These are phyloP conservation scores for Bipolaris zeicola DNA, from an alignment of 2,329 filamentous ascomycete species.

Conservation along the genomic window DNA sequence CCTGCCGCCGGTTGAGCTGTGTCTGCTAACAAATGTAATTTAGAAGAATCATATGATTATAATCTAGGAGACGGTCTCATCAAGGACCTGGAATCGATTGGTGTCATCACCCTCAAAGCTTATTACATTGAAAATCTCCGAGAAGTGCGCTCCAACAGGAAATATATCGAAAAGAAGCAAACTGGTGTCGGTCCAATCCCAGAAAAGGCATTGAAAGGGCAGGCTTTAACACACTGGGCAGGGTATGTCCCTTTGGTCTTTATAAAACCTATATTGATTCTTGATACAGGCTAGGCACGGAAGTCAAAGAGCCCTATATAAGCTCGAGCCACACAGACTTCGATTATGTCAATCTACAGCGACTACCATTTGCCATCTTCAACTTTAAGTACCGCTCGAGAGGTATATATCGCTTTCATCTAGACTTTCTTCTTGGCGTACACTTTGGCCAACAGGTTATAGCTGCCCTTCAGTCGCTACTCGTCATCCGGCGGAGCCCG, in stretches of 20 bases:
- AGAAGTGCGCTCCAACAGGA: background rate
- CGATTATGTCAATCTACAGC: background rate
- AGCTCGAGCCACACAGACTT: background rate
- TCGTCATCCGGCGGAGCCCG: constrained; percentile 39
- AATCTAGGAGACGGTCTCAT: background rate
- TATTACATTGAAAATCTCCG: constrained; percentile 8
- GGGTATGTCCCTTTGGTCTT: constrained; percentile 1
- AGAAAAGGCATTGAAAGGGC: constrained; percentile 32
- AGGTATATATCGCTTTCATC: constrained; percentile 6
- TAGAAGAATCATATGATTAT: constrained; percentile 11
- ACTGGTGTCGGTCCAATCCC: constrained; percentile 8
- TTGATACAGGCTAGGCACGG: background rate
- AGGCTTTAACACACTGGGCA: constrained; percentile 20
- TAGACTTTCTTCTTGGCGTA: background rate
- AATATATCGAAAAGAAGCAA: background rate
- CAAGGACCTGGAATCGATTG: constrained; percentile 17
- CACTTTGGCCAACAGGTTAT: background rate
- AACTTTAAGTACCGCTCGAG: constrained; percentile 30
- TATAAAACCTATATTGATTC: background rate
- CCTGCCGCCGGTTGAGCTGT: background rate
- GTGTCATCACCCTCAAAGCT: constrained; percentile 21
- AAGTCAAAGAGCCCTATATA: background rate
- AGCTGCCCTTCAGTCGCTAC: constrained; percentile 39
- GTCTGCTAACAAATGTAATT: background rate
- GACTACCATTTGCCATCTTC: constrained; percentile 19